phyloP scores from a whole-genome alignment of 441 rosid species.

The Daphne laureola region DNA sequence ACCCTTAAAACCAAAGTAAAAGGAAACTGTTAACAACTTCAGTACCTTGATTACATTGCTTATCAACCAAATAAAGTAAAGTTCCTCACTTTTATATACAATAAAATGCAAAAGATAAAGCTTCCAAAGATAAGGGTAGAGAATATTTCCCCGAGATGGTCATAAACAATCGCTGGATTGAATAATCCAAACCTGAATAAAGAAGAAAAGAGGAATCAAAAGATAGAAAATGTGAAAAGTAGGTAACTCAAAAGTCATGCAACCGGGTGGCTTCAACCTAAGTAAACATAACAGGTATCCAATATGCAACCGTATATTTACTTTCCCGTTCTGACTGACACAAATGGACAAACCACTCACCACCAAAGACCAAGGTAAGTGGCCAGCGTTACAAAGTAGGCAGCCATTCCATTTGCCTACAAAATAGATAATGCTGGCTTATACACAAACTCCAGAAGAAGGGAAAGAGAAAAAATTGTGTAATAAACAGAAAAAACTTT shows the following conservation, averaged over 20 bases:
- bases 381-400: conserved; percentile 61
- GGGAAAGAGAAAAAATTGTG: conserved; percentile 1
- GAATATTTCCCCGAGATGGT: conserved; percentile 89
- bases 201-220: conserved; percentile 3
- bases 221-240: neutral
- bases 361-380: conserved; percentile 90
- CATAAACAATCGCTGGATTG: conserved; percentile 81
- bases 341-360: conserved; percentile 35
- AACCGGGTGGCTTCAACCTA: too few species aligned
- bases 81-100: conserved; percentile 73
- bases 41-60: too few species aligned
- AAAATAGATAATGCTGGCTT: conserved; percentile 17
- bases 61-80: neutral
- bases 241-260: neutral
- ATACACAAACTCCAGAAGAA: neutral
- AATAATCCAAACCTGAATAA: conserved; percentile 86
- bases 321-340: too few species aligned
- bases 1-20: conserved; percentile 44
- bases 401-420: conserved; percentile 89
- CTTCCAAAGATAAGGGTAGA: conserved; percentile 89
- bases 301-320: too few species aligned
- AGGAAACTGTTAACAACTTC: too few species aligned
- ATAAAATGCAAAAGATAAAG: conserved; percentile 74
- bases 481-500: too few species aligned
- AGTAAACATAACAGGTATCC: too few species aligned